Conservation (phyloP, 106 monocot species). For the Hemerocallis citrina region DNA sequence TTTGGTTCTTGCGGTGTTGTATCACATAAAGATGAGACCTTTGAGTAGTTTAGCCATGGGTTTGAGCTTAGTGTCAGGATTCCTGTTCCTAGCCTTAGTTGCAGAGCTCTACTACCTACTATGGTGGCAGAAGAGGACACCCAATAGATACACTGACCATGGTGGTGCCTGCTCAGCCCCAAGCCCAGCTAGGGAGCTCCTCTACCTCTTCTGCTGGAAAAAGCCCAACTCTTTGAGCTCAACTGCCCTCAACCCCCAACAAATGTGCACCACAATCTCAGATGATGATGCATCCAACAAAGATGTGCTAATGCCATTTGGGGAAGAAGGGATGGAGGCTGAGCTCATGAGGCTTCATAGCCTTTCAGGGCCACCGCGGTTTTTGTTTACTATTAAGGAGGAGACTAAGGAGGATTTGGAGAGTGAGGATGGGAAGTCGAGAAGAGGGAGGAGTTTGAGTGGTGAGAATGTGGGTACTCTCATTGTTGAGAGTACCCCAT, state of each 20-base stretch:
- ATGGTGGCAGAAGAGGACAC: constrained; percentile 53
- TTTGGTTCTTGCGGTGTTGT: not conserved
- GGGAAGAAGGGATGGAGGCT: constrained; percentile 51
- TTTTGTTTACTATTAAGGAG: constrained; percentile 93
- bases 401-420: constrained; percentile 91
- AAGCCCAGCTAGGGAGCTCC: constrained; percentile 25
- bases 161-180: not conserved
- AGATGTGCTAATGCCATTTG: constrained; percentile 20
- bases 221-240: constrained; percentile 36
- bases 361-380: constrained; percentile 58
- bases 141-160: constrained; percentile 15
- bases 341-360: constrained; percentile 84
- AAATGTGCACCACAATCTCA: not conserved
- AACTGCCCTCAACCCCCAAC: constrained; percentile 40
- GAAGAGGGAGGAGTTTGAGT: constrained; percentile 49
- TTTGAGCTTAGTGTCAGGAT: constrained; percentile 37
- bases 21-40: constrained; percentile 23
- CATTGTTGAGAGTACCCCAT: constrained; percentile 27
- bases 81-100: constrained; percentile 46
- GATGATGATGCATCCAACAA: not conserved
- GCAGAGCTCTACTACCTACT: constrained; percentile 74
- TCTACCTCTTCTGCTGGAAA: constrained; percentile 45
- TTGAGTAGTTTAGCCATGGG: constrained; percentile 55
- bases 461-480: constrained; percentile 49
- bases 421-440: constrained; percentile 51